Evolutionary conservation across 2,329 filamentous ascomycete species (phyloP), one percentile per base, ranked within the genome.

Genomic region (Cladophialophora psammophila): DNA sequence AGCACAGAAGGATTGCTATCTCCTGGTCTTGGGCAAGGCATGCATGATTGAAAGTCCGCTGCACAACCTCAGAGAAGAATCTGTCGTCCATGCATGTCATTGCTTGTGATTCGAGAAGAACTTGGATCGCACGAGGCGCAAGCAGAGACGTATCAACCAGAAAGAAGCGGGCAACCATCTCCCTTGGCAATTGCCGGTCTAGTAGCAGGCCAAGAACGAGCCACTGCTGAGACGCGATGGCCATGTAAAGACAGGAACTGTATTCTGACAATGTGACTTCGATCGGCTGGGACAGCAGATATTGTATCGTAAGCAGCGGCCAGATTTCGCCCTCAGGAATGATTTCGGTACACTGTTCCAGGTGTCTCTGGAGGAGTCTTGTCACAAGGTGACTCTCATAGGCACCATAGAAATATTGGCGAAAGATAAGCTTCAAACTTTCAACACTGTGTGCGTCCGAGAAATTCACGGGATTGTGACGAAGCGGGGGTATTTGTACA

Each of bases 31-130:
- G 59, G 7, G 59, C 59, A 40, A 54, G 34, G 26, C 59, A 61
- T 9, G 59, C 59, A 50, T 61, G 59, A 34, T 61, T 61, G 59
- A 61, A 61, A 61, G 59, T 50, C n/a, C 35, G 59, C 35, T 61
- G 59, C 31, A 61, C 59, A 15, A 35, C 32, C 12, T 50, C 48
- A 10, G 10, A 40, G 48, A 54, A 61, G 13, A 61, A 61, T 12
- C 53, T 45, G 13, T 61, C 59, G 36, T 61, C 18, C 59, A 61
- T 61, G 26, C 34, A 42, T 31, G 59, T 26, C 59, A 61, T 53
- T 26, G 59, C 59, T 34, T 61, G 48, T 15, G 59, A 61, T 20
- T 54, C 59, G 12, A 61, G 20, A 31, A 61, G 59, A 1, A 61
- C 59, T 31, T 42, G 34, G 32, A 61, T 34, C 9, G 59, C 45